Evolutionary conservation across 257 asterid genomes (phyloP).

Genomic region (Solanum pinnatisectum): DNA sequence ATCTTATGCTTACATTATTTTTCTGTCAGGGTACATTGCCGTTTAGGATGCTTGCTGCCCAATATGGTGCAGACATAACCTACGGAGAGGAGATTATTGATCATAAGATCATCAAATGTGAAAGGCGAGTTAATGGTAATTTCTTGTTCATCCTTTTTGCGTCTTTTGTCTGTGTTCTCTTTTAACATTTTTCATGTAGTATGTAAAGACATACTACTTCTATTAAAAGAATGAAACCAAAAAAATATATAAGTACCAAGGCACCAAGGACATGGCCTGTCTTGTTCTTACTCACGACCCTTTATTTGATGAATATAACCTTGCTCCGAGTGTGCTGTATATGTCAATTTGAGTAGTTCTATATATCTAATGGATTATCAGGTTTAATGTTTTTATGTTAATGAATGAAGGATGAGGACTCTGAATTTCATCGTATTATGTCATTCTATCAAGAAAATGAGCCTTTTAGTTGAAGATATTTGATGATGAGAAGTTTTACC

Average conservation of each 20-base stretch:
- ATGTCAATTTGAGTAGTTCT: not conserved
- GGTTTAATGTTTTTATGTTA: not conserved
- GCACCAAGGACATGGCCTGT: not conserved
- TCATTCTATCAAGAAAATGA: not conserved
- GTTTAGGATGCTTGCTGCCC: constrained; percentile 74
- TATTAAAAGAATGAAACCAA: not conserved
- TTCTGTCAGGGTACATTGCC: constrained; percentile 73
- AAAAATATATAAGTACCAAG: not conserved
- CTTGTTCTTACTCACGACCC: not conserved
- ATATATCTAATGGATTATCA: not conserved
- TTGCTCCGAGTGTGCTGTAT: not conserved
- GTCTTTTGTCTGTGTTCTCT: not conserved
- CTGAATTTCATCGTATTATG: not conserved
- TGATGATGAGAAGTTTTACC: not conserved
- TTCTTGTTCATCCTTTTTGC: not conserved
- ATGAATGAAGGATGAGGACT: not conserved
- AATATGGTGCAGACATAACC: constrained; percentile 82
- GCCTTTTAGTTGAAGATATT: not conserved
- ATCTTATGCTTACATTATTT: not conserved
- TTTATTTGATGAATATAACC: not conserved
- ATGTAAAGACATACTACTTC: not conserved
- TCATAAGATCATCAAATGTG: constrained; percentile 83
- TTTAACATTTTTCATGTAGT: not conserved
- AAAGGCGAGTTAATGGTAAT: constrained; percentile 62
- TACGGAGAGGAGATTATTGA: constrained; percentile 96